Evolutionary conservation across 768 basidiomycete species (phyloP).

Genomic region (Lactarius sanguifluus): DNA sequence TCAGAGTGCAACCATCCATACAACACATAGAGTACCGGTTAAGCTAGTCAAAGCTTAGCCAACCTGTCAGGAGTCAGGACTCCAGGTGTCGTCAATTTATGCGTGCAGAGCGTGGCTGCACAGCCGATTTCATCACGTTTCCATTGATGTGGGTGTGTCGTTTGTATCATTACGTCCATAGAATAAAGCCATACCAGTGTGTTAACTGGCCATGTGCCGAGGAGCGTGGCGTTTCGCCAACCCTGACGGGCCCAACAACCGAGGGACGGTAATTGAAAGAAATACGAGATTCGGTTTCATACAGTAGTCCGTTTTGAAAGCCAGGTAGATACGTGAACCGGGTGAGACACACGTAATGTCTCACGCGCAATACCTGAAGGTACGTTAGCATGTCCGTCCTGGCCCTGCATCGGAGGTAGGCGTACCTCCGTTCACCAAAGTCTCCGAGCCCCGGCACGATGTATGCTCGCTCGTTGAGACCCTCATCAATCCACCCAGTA

Average conservation of each 20-base stretch:
- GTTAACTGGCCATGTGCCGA: neutral
- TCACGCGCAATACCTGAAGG: conserved; percentile 28
- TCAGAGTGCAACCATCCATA: neutral
- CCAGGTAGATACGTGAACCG: conserved; percentile 2
- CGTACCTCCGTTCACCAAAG: conserved; percentile 86
- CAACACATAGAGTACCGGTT: neutral
- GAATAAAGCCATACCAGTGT: neutral
- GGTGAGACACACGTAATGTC: neutral
- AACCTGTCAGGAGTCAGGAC: neutral
- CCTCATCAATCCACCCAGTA: conserved; percentile 94
- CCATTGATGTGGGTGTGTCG: neutral
- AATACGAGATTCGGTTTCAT: neutral
- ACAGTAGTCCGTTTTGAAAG: conserved; percentile 5
- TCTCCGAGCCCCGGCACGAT: conserved; percentile 97
- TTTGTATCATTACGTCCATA: neutral
- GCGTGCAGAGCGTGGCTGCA: neutral
- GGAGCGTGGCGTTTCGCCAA: neutral
- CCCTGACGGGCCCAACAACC: neutral
- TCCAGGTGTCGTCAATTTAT: neutral
- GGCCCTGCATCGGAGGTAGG: neutral
- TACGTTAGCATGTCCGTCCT: neutral
- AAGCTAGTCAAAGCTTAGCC: neutral
- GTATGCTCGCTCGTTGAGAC: conserved; percentile 87
- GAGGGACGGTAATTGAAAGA: neutral
- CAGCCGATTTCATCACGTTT: neutral